phyloP scores from a whole-genome alignment of 2,329 filamentous ascomycete species.

The Hirsutella minnesotensis region DNA sequence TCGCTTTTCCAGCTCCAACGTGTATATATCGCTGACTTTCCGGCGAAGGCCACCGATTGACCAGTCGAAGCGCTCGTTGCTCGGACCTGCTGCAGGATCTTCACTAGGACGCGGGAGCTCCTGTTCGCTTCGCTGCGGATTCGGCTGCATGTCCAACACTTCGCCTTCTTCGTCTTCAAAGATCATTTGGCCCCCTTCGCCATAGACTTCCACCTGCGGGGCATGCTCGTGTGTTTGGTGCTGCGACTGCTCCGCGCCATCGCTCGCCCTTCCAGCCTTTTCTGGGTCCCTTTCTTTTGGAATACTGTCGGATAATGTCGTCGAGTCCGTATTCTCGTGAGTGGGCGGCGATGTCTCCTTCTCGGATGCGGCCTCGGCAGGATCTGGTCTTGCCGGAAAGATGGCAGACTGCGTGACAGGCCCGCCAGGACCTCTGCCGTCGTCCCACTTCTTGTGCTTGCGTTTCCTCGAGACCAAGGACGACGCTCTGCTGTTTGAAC shows the following conservation, averaged over 20 bases:
- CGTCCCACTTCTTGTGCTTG: conserved; percentile 56
- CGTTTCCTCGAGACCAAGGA: conserved; percentile 49
- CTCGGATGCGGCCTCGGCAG: conserved; percentile 13
- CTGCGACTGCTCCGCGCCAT: conserved; percentile 3
- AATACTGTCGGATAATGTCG: conserved; percentile 20
- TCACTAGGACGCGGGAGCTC: neutral
- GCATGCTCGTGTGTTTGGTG: conserved; percentile 3
- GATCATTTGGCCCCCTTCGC: conserved; percentile 68
- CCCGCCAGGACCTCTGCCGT: conserved; percentile 67
- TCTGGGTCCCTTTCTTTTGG: conserved; percentile 17
- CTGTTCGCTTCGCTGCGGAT: conserved; percentile 2
- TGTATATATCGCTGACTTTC: conserved; percentile 38
- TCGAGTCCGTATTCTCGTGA: conserved; percentile 21
- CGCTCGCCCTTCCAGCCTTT: conserved; percentile 10
- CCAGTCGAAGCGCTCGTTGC: conserved; percentile 13
- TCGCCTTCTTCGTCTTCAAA: conserved; percentile 83
- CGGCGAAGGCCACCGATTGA: conserved; percentile 32
- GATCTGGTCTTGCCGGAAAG: conserved; percentile 44
- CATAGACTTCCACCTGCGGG: conserved; percentile 53
- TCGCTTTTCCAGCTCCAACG: conserved; percentile 49
- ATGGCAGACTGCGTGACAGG: conserved; percentile 88
- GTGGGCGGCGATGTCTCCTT: conserved; percentile 16
- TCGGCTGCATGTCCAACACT: conserved; percentile 54
- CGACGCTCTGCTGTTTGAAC: conserved; percentile 44
- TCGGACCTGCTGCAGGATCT: conserved; percentile 4